phyloP scores from a whole-genome alignment of 2,329 filamentous ascomycete species.

The Cladosporium sp. region DNA sequence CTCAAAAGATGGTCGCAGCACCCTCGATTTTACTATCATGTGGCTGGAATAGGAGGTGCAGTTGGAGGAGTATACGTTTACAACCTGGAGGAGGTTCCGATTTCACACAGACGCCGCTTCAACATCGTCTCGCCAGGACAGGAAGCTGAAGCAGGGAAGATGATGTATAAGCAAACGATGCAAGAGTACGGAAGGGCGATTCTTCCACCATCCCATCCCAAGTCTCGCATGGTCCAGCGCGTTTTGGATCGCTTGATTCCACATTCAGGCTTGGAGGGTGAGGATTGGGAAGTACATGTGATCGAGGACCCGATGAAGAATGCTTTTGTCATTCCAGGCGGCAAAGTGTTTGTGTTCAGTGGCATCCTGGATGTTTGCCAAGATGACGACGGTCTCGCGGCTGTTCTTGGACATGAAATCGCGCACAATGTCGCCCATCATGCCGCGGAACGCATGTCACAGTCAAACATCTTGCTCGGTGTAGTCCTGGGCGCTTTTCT shows the following conservation, averaged over 20 bases:
- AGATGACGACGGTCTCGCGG: conserved; percentile 66
- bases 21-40: conserved; percentile 46
- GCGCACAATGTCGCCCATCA: conserved; percentile 71
- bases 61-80: conserved; percentile 58
- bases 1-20: conserved; percentile 37
- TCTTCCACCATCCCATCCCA: conserved; percentile 56
- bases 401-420: conserved; percentile 75
- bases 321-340: conserved; percentile 71
- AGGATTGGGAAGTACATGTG: conserved; percentile 68
- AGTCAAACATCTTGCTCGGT: conserved; percentile 33
- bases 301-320: conserved; percentile 66
- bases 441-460: conserved; percentile 59
- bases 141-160: conserved; percentile 51
- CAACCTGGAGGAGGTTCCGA: conserved; percentile 68
- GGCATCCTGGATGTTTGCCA: conserved; percentile 66
- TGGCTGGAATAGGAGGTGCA: conserved; percentile 39
- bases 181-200: conserved; percentile 52
- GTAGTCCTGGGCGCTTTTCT: conserved; percentile 35
- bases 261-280: conserved; percentile 54
- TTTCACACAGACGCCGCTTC: conserved; percentile 63
- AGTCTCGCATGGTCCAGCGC: conserved; percentile 54
- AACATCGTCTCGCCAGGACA: conserved; percentile 59
- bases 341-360: conserved; percentile 75
- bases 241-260: conserved; percentile 66
- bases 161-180: conserved; percentile 56